Conservation (phyloP, 2,329 filamentous ascomycete genomes). For the Pestalotiopsis sp. region DNA sequence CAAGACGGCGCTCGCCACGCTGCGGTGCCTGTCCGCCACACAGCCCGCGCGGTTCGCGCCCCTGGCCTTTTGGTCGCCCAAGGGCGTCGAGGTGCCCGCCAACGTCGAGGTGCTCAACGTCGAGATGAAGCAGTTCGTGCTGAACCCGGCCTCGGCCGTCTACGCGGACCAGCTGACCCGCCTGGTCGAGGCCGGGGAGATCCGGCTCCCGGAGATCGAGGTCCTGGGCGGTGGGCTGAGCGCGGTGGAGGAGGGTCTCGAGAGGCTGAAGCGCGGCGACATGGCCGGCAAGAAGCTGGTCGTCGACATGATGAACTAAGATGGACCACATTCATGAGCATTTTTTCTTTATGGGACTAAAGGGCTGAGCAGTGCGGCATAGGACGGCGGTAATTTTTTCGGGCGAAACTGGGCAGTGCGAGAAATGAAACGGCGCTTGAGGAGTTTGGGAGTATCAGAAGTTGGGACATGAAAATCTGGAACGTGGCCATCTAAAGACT, state of each 20-base stretch:
- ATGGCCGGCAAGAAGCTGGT: slow-evolving; percentile 10
- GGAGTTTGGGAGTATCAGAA: slow-evolving; percentile 3
- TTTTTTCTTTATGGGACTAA: background rate
- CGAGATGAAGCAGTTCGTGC: slow-evolving; percentile 13
- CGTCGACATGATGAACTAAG: slow-evolving; percentile 8
- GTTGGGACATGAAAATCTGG: background rate
- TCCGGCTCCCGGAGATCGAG: slow-evolving; percentile 10
- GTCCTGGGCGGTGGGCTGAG: slow-evolving; percentile 2
- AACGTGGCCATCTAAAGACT: background rate
- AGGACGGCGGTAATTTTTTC: background rate
- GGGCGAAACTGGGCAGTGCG: slow-evolving; percentile 4
- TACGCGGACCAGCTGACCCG: slow-evolving; percentile 8
- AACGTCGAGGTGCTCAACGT: slow-evolving; percentile 11
- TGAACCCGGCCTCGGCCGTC: slow-evolving; percentile 5
- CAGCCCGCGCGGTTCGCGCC: slow-evolving; percentile 3
- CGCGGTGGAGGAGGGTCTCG: slow-evolving; percentile 3
- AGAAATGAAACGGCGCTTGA: background rate
- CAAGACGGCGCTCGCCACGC: background rate
- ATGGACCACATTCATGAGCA: background rate
- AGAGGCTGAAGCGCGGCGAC: slow-evolving; percentile 10
- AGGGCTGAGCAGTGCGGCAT: background rate
- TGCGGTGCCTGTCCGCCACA: slow-evolving; percentile 1
- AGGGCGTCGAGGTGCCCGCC: background rate
- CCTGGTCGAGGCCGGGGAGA: slow-evolving; percentile 6
- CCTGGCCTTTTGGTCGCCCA: slow-evolving; percentile 3